Base-by-base conservation (phyloP, 257 asterid species). In the Gentiana macrophylla region DNA sequence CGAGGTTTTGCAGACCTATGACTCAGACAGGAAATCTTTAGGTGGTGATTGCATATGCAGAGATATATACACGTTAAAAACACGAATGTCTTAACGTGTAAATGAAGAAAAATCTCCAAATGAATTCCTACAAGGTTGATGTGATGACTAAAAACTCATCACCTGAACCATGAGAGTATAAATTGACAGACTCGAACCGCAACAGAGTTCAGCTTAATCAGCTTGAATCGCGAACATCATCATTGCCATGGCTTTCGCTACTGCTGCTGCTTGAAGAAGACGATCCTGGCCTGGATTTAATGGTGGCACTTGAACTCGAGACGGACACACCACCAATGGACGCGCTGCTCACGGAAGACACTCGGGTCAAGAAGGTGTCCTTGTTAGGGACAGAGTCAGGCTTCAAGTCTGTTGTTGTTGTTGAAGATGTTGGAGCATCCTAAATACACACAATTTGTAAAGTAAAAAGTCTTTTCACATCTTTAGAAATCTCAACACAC, bases 361-460 rank as follows among this genome's bases (percentile, higher is more conserved):
- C 61, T 54, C 64, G 65, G 59, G 65, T 59, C 2, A 71, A 62
- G 50, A 56, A 58, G 35, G 60, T 60, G 49, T 68, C 74, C 66
- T 62, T 63, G 62, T 51, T 60, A 8, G 79, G 50, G 32, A 71
- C 77, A 49, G 75, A 34, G 47, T 74, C 76, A 12, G 79, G 78
- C 69, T 72, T 72, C 70, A 68, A 61, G 64, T 70, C 76, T 24
- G 24, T 24, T 24, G 24, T 24, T 34, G 80, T 67, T 0, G 74
- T 68, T 15, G 80, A 72, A 37, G 76, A 73, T 4, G 70, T 65
- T 15, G 77, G 95, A 1, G 74, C 77, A 48, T 94, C 97, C 97
- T 90, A 36, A 12, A 74, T 67, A 72, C 24, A 24, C 24, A 24
- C 24, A 24, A 24, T 24, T 24, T 24, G 24, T 24, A 24, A 24